phyloP scores from a whole-genome alignment of 352 stramenopile genomes.

The Phytopythium oedochilum region DNA sequence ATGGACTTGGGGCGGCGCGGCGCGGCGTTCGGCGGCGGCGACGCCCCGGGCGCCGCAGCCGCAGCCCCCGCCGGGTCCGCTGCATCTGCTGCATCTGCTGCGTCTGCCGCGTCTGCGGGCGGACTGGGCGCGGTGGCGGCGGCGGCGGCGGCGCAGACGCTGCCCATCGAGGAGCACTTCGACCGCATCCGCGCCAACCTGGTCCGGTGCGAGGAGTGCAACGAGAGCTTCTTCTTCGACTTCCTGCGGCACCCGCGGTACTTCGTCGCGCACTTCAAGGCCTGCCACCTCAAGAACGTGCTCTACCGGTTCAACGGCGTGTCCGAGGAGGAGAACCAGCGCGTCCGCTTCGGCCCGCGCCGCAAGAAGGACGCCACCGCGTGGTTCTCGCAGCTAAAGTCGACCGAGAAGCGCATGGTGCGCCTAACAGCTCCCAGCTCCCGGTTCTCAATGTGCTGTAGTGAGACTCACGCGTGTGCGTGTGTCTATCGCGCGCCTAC shows the following conservation, averaged over 20 bases:
- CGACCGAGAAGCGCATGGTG: slow-evolving; percentile 76
- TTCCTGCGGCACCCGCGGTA: slow-evolving; percentile 70
- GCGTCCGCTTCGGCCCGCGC: slow-evolving; percentile 60
- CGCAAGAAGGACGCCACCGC: slow-evolving; percentile 62
- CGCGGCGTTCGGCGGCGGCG: no score
- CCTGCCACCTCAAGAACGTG: slow-evolving; percentile 72
- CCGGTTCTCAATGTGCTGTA: no score
- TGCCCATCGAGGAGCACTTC: slow-evolving; percentile 64
- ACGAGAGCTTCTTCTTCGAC: slow-evolving; percentile 81
- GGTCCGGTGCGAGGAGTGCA: slow-evolving; percentile 77
- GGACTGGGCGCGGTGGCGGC: background rate
- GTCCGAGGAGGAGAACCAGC: slow-evolving; percentile 72
- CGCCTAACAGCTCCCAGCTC: no score
- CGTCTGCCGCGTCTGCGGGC: no score
- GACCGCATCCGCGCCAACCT: slow-evolving; percentile 57
- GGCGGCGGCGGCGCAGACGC: background rate
- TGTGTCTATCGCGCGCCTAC: background rate
- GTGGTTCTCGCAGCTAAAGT: slow-evolving; percentile 80
- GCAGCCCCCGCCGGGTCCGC: no score
- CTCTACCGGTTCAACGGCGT: slow-evolving; percentile 74
- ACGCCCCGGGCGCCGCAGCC: no score
- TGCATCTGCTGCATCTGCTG: no score
- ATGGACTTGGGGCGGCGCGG: background rate
- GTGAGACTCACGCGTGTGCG: slow-evolving; percentile 10
- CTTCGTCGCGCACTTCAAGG: slow-evolving; percentile 81